A percentile compares a stretch with the other conserved stretches of the same genome.
These are phyloP conservation scores for Penicillium robsamsonii DNA, from an alignment of 495 filamentous ascomycete genomes.

Conservation along the genomic window DNA sequence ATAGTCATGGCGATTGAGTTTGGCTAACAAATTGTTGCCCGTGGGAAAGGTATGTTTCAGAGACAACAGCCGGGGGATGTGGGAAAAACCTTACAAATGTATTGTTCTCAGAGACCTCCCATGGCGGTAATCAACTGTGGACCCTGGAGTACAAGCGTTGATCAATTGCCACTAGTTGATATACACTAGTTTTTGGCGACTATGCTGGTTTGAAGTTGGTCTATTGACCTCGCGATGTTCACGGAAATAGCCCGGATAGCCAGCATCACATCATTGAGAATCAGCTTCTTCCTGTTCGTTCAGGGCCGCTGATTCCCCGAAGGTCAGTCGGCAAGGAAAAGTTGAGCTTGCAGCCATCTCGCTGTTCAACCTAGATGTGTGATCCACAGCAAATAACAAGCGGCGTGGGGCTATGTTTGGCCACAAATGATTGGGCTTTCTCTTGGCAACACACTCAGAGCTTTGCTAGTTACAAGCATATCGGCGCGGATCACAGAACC, in stretches of 20 bases:
- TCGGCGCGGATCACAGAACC: not conserved
- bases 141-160: not conserved
- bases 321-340: too few relatives aligned
- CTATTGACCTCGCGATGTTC: not conserved
- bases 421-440: not conserved
- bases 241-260: not conserved
- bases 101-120: not conserved
- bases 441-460: not conserved
- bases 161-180: not conserved
- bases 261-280: not conserved
- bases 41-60: not conserved
- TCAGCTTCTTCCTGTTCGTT: not conserved
- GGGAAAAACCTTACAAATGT: not conserved
- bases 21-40: not conserved
- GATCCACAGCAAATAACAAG: not conserved
- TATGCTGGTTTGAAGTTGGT: not conserved
- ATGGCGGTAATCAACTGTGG: not conserved
- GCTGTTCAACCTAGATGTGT: not conserved
- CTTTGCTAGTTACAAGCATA: not conserved
- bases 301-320: not conserved
- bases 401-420: not conserved
- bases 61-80: not conserved
- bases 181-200: not conserved
- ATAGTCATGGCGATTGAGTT: slow-evolving; percentile 1
- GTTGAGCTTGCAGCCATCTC: not conserved